Evolutionary conservation across 495 filamentous ascomycete genomes (phyloP).

Genomic region (Pyrenula massariospora): DNA sequence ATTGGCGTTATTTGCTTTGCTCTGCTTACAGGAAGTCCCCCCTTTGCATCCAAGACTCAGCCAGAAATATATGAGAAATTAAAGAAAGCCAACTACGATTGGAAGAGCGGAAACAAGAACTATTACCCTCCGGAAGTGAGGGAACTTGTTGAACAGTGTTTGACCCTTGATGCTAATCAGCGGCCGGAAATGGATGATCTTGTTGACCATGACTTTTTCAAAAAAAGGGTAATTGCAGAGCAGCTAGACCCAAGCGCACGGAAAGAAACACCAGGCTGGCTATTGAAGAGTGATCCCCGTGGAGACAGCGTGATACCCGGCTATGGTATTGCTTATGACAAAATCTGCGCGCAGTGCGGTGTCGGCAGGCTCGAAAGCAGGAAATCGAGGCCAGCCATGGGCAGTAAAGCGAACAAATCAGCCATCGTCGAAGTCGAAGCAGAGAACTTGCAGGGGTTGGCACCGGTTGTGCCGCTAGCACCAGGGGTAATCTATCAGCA

Average conservation of each 20-base stretch:
- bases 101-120: constrained; percentile 48
- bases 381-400: constrained; percentile 10
- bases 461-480: constrained; percentile 56
- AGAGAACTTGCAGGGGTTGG: constrained; percentile 59
- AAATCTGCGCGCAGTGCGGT: constrained; percentile 37
- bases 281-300: constrained; percentile 28
- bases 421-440: constrained; percentile 49
- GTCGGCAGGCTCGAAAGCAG: constrained; percentile 22
- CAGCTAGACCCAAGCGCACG: constrained; percentile 29
- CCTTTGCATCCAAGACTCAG: constrained; percentile 76
- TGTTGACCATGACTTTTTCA: constrained; percentile 75
- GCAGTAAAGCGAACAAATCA: constrained; percentile 12
- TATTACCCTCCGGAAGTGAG: constrained; percentile 53
- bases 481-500: constrained; percentile 52
- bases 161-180: constrained; percentile 59
- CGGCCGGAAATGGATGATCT: constrained; percentile 71
- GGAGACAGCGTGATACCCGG: constrained; percentile 36
- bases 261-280: constrained; percentile 30
- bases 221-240: constrained; percentile 42
- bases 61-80: constrained; percentile 79
- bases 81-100: constrained; percentile 59
- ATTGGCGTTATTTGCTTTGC: constrained; percentile 91
- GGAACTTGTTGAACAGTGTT: constrained; percentile 60
- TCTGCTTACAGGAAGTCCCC: constrained; percentile 80
- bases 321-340: constrained; percentile 32